Evolutionary conservation across 495 filamentous ascomycete species (phyloP), one percentile per base, ranked within the genome.

Genomic region (Tuber aestivum): DNA sequence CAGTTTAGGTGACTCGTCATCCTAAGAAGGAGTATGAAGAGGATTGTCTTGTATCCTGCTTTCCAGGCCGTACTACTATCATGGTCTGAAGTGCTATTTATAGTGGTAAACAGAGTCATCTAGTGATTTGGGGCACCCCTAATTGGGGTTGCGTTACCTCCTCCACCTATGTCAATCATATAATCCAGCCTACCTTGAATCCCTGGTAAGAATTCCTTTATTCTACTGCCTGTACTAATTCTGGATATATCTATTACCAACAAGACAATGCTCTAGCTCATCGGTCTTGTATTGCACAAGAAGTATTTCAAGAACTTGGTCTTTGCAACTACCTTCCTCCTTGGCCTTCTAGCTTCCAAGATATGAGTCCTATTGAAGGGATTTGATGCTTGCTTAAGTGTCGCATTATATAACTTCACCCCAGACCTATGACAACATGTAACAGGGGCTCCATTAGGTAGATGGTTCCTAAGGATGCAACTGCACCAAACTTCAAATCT

Each of bases 301-400:
- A 3, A n/a, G 21, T 6, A 8, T 42, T 16, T 0, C 7, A 23
- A n/a, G 23, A 77, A 35, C 61, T 77, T 18, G 56, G 75, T 3
- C 65, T 77, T 35, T 8, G 9, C 2, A 23, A 45, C 21, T 72
- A 74, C 41, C 41, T 73, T 32, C 32, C 69, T 32, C 42, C 32
- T 10, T 76, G 70, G 74, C 74, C 74, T 9, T 21, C 77, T 1
- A n/a, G n/a, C 16, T 65, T 48, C 8, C 70, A 70, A 18, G 74
- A 73, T 32, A 61, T 78, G 37, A 78, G 73, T 70, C 41, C 56
- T 3, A 78, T 78, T 21, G 65, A 78, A 23, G 42, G 56, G 42
- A 21, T 78, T 14, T 78, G 42, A 71, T 69, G 38, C 20, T 32
- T 76, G 6, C 18, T 76, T 12, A 78, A 78, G 70, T 7, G 38